Conservation (phyloP, 1,284 basidiomycete species). For the Malassezia equina region DNA sequence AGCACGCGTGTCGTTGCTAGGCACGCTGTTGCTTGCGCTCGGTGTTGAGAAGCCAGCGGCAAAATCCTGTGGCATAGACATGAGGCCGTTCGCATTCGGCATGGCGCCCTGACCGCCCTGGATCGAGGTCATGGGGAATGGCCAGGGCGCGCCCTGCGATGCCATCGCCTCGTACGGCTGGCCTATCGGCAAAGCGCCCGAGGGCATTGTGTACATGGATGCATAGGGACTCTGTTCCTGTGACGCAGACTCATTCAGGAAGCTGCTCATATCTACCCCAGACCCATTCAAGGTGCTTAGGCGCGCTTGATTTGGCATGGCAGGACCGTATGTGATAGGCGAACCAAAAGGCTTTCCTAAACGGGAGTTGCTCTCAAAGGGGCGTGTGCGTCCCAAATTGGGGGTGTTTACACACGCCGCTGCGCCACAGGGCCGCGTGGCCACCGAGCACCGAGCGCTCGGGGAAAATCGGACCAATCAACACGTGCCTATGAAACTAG, state of each 20-base stretch:
- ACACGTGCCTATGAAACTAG: constrained; percentile 1
- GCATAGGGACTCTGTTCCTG: constrained; percentile 8
- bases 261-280: constrained; percentile 11
- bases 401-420: neutral
- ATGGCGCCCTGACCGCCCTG: neutral
- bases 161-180: constrained; percentile 9
- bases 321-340: neutral
- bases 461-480: neutral
- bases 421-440: neutral
- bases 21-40: neutral
- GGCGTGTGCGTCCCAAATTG: neutral
- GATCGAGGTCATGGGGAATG: constrained; percentile 7
- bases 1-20: neutral
- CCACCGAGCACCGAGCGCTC: too few relatives aligned
- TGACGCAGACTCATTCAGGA: neutral
- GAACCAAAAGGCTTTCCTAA: constrained; percentile 3
- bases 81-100: neutral
- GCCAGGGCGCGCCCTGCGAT: constrained; percentile 2
- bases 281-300: neutral
- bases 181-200: constrained; percentile 33
- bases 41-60: neutral
- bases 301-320: constrained; percentile 7
- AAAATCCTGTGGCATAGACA: neutral
- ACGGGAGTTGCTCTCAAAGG: constrained; percentile 4
- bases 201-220: constrained; percentile 31